Percentiles rank a stretch among this genome's conserved stretches.
Conservation (phyloP, 495 filamentous ascomycete genomes). For the Aspergillus homomorphus region DNA sequence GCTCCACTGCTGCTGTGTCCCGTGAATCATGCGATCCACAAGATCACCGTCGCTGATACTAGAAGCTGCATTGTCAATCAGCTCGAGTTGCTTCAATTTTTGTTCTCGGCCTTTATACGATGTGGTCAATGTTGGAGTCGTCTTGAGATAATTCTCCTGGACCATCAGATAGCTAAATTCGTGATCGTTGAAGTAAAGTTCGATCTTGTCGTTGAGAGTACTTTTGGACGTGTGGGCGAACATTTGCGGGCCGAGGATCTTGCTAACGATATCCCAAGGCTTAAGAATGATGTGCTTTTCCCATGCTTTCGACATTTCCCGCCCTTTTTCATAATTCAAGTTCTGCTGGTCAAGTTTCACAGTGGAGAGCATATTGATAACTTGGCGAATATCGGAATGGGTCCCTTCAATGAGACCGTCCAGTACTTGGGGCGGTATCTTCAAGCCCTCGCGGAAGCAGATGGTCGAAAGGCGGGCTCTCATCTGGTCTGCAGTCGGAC, state of each 20-base stretch:
- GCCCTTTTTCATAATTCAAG: constrained; percentile 78
- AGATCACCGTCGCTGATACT: constrained; percentile 97
- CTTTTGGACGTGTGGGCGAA: constrained; percentile 77
- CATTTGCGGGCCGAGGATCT: constrained; percentile 83
- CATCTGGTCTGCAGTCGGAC: constrained; percentile 85
- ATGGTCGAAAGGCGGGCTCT: constrained; percentile 90
- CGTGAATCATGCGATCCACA: constrained; percentile 97
- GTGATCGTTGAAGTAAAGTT: constrained; percentile 99
- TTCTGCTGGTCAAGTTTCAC: constrained; percentile 78
- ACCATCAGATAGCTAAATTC: constrained; percentile 97
- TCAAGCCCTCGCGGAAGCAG: constrained; percentile 85
- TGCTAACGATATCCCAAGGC: constrained; percentile 95
- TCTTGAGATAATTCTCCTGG: constrained; percentile 93
- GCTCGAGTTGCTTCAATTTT: constrained; percentile 75
- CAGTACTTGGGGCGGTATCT: constrained; percentile 80
- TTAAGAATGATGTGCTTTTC: constrained; percentile 96
- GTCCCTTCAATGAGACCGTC: constrained; percentile 94
- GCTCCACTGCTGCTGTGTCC: constrained; percentile 95
- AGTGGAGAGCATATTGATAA: constrained; percentile 97
- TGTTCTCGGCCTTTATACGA: constrained; percentile 59
- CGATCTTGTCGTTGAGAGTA: constrained; percentile 93
- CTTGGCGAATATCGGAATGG: constrained; percentile 91
- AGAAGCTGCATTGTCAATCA: constrained; percentile 81
- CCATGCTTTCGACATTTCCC: constrained; percentile 94
- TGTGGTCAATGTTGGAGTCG: constrained; percentile 63